Evolutionary conservation across 257 asterid genomes (phyloP).

Genomic region (Petunia axillaris): DNA sequence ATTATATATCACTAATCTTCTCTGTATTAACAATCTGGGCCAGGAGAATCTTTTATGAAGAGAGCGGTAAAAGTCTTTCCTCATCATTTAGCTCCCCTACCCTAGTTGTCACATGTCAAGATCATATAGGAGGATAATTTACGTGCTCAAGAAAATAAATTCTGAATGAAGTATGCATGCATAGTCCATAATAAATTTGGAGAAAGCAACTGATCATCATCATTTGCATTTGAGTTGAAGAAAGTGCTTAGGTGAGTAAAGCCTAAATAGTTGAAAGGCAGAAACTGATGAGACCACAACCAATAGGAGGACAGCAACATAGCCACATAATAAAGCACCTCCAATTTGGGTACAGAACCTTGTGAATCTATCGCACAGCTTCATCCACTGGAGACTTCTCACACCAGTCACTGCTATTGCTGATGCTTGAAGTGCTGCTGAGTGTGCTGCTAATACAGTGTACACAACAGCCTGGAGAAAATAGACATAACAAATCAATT

Average conservation of each 20-base stretch:
- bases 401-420: slow-evolving; percentile 62
- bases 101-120: too few species aligned
- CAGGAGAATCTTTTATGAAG: too few species aligned
- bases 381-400: slow-evolving; percentile 66
- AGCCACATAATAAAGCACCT: slow-evolving; percentile 50
- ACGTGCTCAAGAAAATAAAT: too few species aligned
- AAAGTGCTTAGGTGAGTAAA: slow-evolving; percentile 62
- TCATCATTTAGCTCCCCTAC: too few species aligned
- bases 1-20: too few species aligned
- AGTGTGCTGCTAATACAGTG: slow-evolving; percentile 48
- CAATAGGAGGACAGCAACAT: slow-evolving; percentile 46
- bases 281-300: slow-evolving; percentile 51
- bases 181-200: too few species aligned
- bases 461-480: slow-evolving; percentile 55
- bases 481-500: not conserved
- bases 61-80: too few species aligned
- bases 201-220: not conserved
- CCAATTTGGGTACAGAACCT: slow-evolving; percentile 75
- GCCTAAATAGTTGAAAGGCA: slow-evolving; percentile 57
- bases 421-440: slow-evolving; percentile 61
- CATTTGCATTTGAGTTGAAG: slow-evolving; percentile 44
- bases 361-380: slow-evolving; percentile 57
- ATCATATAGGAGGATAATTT: too few species aligned
- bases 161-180: too few species aligned
- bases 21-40: too few species aligned